phyloP scores from a whole-genome alignment of 2,329 filamentous ascomycete genomes.

The Periconia digitata region DNA sequence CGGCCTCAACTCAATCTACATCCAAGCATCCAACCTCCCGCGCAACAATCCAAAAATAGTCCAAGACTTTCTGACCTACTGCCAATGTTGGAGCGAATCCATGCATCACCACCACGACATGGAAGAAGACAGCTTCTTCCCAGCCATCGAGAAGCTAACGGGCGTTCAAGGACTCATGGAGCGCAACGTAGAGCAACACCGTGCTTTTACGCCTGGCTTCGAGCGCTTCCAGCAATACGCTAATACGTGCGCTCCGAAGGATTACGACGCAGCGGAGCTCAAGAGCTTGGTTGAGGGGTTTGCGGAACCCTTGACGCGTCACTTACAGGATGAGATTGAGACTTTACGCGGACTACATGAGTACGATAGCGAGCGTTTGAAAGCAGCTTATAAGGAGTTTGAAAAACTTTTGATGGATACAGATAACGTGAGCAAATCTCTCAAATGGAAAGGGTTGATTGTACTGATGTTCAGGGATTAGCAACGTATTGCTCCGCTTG shows the following conservation, averaged over 20 bases:
- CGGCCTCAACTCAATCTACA: slow-evolving; percentile 65
- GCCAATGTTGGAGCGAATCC: slow-evolving; percentile 50
- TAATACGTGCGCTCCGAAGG: slow-evolving; percentile 6
- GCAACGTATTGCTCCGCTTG: slow-evolving; percentile 35
- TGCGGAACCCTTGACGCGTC: slow-evolving; percentile 13
- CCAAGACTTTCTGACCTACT: slow-evolving; percentile 31
- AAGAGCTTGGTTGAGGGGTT: slow-evolving; percentile 19
- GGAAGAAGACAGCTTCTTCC: slow-evolving; percentile 61
- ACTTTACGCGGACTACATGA: slow-evolving; percentile 17
- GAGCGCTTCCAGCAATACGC: slow-evolving; percentile 32
- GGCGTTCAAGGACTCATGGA: slow-evolving; percentile 55
- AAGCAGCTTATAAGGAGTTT: slow-evolving; percentile 24
- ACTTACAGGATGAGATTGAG: slow-evolving; percentile 24
- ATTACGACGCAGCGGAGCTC: slow-evolving; percentile 15
- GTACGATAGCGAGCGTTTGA: slow-evolving; percentile 18
- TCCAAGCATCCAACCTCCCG: slow-evolving; percentile 55
- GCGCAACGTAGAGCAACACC: slow-evolving; percentile 58
- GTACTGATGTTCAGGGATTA: slow-evolving; percentile 16
- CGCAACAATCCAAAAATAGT: slow-evolving; percentile 58
- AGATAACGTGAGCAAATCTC: slow-evolving; percentile 24
- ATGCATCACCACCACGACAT: slow-evolving; percentile 64
- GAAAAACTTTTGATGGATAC: slow-evolving; percentile 34
- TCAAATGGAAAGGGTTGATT: slow-evolving; percentile 1
- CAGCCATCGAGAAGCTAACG: slow-evolving; percentile 56
- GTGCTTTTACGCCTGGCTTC: slow-evolving; percentile 57